Evolutionary conservation across 2,329 filamentous ascomycete species (phyloP).

Genomic region (Neonectria punicea): DNA sequence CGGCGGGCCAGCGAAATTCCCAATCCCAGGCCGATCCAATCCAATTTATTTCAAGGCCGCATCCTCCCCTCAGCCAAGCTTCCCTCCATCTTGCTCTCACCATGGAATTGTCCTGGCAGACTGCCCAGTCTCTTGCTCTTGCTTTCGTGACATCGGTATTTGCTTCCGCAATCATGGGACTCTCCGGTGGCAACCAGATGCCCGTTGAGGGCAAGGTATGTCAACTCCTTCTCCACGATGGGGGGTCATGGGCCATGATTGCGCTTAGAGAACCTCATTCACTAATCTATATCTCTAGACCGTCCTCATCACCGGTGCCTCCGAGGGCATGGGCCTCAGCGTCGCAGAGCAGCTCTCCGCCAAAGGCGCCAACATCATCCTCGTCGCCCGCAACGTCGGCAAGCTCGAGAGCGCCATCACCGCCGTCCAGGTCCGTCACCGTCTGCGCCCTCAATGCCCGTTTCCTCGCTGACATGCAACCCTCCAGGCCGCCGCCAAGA

Average conservation of each 20-base stretch:
- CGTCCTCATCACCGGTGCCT: slow-evolving; percentile 88
- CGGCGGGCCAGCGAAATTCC: background rate
- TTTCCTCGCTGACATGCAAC: slow-evolving; percentile 4
- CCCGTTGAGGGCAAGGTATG: slow-evolving; percentile 84
- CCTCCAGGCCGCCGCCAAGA: slow-evolving; percentile 71
- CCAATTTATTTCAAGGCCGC: background rate
- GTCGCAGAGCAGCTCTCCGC: slow-evolving; percentile 78
- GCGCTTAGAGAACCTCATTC: background rate
- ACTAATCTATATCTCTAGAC: slow-evolving; percentile 62
- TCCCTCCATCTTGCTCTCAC: slow-evolving; percentile 2
- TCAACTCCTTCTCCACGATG: slow-evolving; percentile 10
- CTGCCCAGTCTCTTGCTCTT: slow-evolving; percentile 23
- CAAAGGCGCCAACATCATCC: slow-evolving; percentile 87
- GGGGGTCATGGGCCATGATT: too few relatives aligned
- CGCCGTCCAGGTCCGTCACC: slow-evolving; percentile 66
- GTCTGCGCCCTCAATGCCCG: background rate
- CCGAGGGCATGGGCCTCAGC: slow-evolving; percentile 89
- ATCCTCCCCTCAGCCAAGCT: slow-evolving; percentile 21
- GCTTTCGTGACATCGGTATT: slow-evolving; percentile 29
- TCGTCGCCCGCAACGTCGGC: slow-evolving; percentile 80
- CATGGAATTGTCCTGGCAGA: slow-evolving; percentile 36
- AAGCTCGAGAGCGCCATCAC: slow-evolving; percentile 79
- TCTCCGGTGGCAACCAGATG: slow-evolving; percentile 78
- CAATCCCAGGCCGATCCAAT: background rate
- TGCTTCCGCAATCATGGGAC: slow-evolving; percentile 67